Evolutionary conservation across 148 eudicot genomes (phyloP), one percentile per base, ranked within the genome.

Genomic region (Nepenthes gracilis): DNA sequence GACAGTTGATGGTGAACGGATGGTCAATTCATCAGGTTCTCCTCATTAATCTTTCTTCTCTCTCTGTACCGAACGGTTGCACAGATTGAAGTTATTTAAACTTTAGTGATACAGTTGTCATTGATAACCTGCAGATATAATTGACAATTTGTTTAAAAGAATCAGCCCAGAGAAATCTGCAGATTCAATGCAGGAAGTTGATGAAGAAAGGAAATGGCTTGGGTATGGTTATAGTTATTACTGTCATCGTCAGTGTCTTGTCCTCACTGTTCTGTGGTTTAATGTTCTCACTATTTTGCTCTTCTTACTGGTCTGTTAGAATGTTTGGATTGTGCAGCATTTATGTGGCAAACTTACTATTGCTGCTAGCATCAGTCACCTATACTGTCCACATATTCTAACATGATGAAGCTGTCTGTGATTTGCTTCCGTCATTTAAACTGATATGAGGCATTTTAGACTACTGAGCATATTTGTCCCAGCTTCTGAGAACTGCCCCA

Each of bases 11-110:
- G 99, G 95, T 59, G 89, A 84, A 77, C 84, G 74, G 48, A 73
- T 93, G 86, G 88, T 82, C 37, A 81, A 93, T 68, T 93, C 99
- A 45, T 86, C 99, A 84, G 99, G 99, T 93, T 51, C 60, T 48
- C 62, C 47, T 35, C 58, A 33, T 50, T 70, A 59, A 12, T 32
- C 9, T 45, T 6, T 36, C 57, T 10, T 35, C 11, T 14, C 45
- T 40, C 37, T 10, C 56, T 49, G 12, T n/a, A 49, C 11, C 11
- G 45, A 11, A 12, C 15, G 13, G 53, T 49, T 49, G 15, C 15
- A 5, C 53, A 49, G 10, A 13, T 43, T 33, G 55, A 12, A 34
- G 50, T 23, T 23, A 23, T 23, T 23, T 23, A 23, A 23, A 61
- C n/a, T 32, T 13, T 45, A 38, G 36, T 63, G 55, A 36, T 43